phyloP scores from a whole-genome alignment of 345 rosid genomes.

The Mallotus nudiflorus region DNA sequence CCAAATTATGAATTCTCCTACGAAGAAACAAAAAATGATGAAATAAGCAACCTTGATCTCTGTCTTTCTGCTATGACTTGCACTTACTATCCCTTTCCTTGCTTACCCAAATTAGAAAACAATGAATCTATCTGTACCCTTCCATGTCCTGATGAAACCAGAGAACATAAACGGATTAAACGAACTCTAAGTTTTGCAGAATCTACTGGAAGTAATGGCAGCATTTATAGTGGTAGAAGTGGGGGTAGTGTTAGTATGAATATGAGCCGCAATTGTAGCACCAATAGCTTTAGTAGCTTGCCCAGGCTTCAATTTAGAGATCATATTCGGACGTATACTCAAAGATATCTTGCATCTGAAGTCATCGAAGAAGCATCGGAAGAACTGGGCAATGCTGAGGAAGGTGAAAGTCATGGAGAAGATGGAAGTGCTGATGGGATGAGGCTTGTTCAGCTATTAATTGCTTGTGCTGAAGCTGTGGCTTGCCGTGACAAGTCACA shows the following conservation, averaged over 20 bases:
- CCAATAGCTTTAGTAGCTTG: constrained; percentile 29
- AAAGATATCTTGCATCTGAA: constrained; percentile 44
- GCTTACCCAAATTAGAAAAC: constrained; percentile 22
- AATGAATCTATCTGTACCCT: constrained; percentile 9
- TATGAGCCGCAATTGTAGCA: constrained; percentile 37
- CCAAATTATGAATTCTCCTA: constrained; percentile 19
- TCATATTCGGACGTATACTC: constrained; percentile 42
- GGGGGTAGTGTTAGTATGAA: constrained; percentile 9
- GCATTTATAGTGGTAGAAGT: constrained; percentile 3
- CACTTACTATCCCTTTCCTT: constrained; percentile 22
- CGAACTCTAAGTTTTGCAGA: constrained; percentile 32
- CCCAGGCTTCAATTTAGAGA: constrained; percentile 44
- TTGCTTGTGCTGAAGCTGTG: constrained; percentile 68
- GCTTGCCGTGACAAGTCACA: constrained; percentile 64
- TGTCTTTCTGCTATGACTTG: constrained; percentile 33
- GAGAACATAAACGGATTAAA: constrained; percentile 41
- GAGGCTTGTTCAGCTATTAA: constrained; percentile 55
- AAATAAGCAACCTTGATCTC: constrained; percentile 29
- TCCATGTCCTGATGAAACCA: constrained; percentile 16
- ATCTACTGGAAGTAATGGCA: constrained; percentile 22
- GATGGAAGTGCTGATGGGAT: constrained; percentile 45
- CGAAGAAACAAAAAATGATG: constrained; percentile 16
- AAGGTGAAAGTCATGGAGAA: constrained; percentile 22
- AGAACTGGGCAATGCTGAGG: constrained; percentile 17
- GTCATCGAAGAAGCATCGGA: constrained; percentile 50